Evolutionary conservation across 345 rosid species (phyloP), one percentile per base, ranked within the genome.

Genomic region (Atalantia buxifolia): DNA sequence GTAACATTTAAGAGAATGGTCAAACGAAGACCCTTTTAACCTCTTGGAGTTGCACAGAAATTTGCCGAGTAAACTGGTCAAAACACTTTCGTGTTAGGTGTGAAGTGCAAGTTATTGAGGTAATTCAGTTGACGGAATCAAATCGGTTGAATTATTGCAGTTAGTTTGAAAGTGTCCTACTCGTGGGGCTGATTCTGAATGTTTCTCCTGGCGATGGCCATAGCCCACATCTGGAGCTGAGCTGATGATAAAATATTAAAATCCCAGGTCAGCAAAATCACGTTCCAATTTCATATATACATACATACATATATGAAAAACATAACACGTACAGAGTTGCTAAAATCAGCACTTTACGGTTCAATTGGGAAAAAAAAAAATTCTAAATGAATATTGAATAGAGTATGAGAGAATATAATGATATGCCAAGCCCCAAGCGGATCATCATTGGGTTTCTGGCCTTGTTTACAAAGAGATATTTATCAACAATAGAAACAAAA

Each of bases 141-240:
- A 56, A 36, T 24, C 13, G 2, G 9, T 74, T 57, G 16, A n/a
- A n/a, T n/a, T n/a, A n/a, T n/a, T n/a, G n/a, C n/a, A n/a, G n/a
- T n/a, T n/a, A n/a, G 45, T 63, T 75, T 75, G 77, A 75, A 75
- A 42, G 4, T 2, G 77, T 63, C 60, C 24, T 62, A 62, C 56
- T 25, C 18, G 60, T 45, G 56, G 24, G 69, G 42, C 55, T 75
- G 60, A 38, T 27, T 28, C 55, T 74, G 59, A 62, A 42, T 21
- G 8, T 45, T 62, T 62, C 69, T 62, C 36, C 30, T 24, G 14
- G 2, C 21, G 25, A 1, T 28, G 40, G 40, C 31, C 28, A 75
- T 38, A 60, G 9, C 19, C 61, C 61, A 28, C 25, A 70, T 16
- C 60, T 63, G 4, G 31, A 21, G 8, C 38, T 36, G 38, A 7